These are phyloP conservation scores for Bisporella sp. DNA, from an alignment of 2,329 filamentous ascomycete species.

Conservation along the genomic window DNA sequence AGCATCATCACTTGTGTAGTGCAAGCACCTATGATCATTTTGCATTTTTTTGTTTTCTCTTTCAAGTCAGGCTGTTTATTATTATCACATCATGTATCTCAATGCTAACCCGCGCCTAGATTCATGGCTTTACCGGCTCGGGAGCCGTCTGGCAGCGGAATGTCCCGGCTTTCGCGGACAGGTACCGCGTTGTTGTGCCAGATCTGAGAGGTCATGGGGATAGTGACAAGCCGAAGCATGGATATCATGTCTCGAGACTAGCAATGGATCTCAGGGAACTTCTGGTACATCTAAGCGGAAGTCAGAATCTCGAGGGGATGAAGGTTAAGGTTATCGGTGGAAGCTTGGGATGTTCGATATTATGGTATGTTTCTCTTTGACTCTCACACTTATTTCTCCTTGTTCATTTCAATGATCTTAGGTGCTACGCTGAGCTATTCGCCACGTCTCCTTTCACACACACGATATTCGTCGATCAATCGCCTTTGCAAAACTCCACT, in stretches of 20 bases:
- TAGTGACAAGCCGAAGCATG: conserved; percentile 21
- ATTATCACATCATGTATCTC: neutral
- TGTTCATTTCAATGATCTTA: neutral
- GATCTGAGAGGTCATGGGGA: conserved; percentile 26
- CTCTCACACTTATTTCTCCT: neutral
- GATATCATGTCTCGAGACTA: conserved; percentile 25
- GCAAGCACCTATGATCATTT: neutral
- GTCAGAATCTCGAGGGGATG: neutral
- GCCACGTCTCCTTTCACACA: conserved; percentile 19
- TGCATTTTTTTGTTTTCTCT: neutral
- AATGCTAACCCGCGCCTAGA: conserved; percentile 9
- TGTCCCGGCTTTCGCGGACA: conserved; percentile 14
- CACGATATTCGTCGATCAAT: conserved; percentile 26
- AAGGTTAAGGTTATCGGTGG: conserved; percentile 22
- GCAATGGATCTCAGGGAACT: conserved; percentile 25
- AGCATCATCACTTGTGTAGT: neutral
- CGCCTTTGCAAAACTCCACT: conserved; percentile 23
- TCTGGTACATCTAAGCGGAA: conserved; percentile 8
- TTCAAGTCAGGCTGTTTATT: neutral
- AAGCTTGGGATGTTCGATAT: conserved; percentile 25
- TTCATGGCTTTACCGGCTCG: conserved; percentile 29
- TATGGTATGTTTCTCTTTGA: conserved; percentile 18
- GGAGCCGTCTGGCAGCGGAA: conserved; percentile 24
- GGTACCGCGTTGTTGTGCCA: conserved; percentile 22
- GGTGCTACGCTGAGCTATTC: conserved; percentile 26